A percentile compares a stretch with the other conserved stretches of the same genome.
Evolutionary conservation across 495 filamentous ascomycete species (phyloP).

Genomic region (Staphylotrichum tortipilum): DNA sequence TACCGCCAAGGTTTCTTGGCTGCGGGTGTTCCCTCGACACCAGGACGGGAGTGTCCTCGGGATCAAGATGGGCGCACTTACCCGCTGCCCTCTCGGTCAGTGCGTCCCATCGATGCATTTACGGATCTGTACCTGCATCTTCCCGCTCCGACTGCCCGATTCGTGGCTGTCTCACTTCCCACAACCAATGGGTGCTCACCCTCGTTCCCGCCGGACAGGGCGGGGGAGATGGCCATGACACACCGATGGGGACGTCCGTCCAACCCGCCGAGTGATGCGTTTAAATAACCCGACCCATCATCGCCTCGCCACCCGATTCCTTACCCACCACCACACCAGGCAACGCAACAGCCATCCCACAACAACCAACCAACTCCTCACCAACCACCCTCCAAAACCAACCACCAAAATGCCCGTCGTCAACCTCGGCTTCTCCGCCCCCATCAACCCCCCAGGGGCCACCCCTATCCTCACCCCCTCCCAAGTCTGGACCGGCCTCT

Average conservation of each 20-base stretch:
- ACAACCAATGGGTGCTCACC: too few relatives aligned
- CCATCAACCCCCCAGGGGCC: slow-evolving; percentile 29
- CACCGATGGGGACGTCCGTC: slow-evolving; percentile 4
- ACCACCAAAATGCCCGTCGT: slow-evolving; percentile 25
- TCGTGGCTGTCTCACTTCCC: not conserved
- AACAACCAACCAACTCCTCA: slow-evolving; percentile 1
- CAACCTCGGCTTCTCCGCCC: slow-evolving; percentile 35
- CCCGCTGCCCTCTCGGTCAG: too few relatives aligned
- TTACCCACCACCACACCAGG: not conserved
- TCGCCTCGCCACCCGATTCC: too few relatives aligned
- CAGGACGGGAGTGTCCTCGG: too few relatives aligned
- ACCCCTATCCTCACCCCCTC: slow-evolving; percentile 22
- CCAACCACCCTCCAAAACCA: not conserved
- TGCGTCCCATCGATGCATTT: too few relatives aligned
- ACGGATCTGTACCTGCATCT: too few relatives aligned
- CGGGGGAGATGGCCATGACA: too few relatives aligned
- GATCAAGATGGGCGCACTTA: too few relatives aligned
- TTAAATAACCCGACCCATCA: too few relatives aligned
- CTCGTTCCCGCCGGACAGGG: not conserved
- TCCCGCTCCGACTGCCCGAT: not conserved
- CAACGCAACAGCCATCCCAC: not conserved
- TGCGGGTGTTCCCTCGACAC: too few relatives aligned
- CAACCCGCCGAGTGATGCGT: not conserved
- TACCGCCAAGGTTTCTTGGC: too few relatives aligned
- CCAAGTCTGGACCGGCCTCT: slow-evolving; percentile 35